Base-by-base conservation (phyloP, 2,329 filamentous ascomycete genomes). In the Pseudogymnoascus sp. region DNA sequence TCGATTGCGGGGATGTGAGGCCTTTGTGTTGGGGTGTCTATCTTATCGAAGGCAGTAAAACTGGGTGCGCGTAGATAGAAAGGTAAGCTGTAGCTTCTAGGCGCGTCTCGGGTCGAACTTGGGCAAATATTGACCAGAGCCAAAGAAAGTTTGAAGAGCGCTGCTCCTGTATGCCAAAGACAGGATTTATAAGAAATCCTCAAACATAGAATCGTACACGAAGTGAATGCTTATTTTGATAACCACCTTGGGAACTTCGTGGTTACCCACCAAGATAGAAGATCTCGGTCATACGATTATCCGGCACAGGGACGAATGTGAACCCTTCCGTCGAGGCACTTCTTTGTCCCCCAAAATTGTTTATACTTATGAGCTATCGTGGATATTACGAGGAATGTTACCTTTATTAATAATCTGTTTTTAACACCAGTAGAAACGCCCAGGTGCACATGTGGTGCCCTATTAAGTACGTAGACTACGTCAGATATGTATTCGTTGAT, bases 21-120 rank as follows among this genome's bases (percentile, higher is more conserved):
- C 50, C 50, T 57, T 57, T 57, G 28, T 57, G 50, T 57, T 57
- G 50, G 50, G 50, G 50, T 57, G 50, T 57, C 50, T 57, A 57
- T 57, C 50, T 57, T 57, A 57, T 57, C 50, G 28, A 57, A 19
- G 28, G 50, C 10, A 6, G 50, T 57, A 35, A 57, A 57, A 57
- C 50, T 57, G 9, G 50, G 19, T 57, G 50, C 50, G 28, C 50
- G 50, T 57, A 10, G 10, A 57, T 5, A 33, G n/a, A 57, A 57
- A 57, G 28, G 50, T 33, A 21, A 13, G 28, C 10, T 15, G 50
- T 57, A 35, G 50, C 28, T 57, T 33, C 10, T 33, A 35, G 28
- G n/a, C 50, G 50, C 50, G 50, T 57, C 17, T 28, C 10, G 50
- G 28, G 28, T 15, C 28, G 50, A 57, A 21, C 28, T 57, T 33